Conservation (phyloP, 768 basidiomycete genomes). For the Naematelia encephala region DNA sequence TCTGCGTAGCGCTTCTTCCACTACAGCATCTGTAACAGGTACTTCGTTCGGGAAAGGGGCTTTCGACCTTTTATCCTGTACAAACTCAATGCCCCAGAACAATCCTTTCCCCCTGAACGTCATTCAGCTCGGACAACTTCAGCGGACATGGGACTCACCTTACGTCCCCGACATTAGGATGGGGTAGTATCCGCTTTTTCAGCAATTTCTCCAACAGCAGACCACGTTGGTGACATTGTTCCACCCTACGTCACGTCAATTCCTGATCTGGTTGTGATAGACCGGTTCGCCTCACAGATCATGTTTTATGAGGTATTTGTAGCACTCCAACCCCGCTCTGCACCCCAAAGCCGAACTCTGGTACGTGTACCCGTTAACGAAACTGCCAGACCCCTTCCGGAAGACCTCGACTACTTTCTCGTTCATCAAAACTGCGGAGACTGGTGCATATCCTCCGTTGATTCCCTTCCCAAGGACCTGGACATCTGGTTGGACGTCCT, state of each 20-base stretch:
- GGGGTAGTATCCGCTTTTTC: conserved; percentile 55
- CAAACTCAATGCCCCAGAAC: conserved; percentile 58
- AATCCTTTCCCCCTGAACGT: conserved; percentile 70
- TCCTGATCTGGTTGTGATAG: neutral
- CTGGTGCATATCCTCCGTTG: conserved; percentile 78
- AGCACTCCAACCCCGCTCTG: conserved; percentile 76
- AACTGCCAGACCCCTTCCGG: conserved; percentile 53
- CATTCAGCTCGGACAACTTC: conserved; percentile 49
- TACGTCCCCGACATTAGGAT: conserved; percentile 5
- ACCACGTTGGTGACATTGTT: conserved; percentile 2
- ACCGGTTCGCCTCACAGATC: conserved; percentile 53
- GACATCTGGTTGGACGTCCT: conserved; percentile 72
- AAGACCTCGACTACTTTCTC: conserved; percentile 69
- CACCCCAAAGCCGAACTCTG: conserved; percentile 69
- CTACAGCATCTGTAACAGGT: conserved; percentile 8
- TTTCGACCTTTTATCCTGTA: conserved; percentile 51
- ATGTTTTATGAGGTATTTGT: conserved; percentile 66
- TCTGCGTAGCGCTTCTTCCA: neutral
- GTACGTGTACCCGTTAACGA: conserved; percentile 30
- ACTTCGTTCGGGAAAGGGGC: conserved; percentile 52
- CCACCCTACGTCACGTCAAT: conserved; percentile 2
- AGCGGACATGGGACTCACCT: conserved; percentile 61
- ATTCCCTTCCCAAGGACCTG: conserved; percentile 87
- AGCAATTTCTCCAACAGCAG: neutral
- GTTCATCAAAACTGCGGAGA: conserved; percentile 73